These are phyloP conservation scores for Populus nigra DNA, from an alignment of 345 rosid genomes.

Conservation along the genomic window DNA sequence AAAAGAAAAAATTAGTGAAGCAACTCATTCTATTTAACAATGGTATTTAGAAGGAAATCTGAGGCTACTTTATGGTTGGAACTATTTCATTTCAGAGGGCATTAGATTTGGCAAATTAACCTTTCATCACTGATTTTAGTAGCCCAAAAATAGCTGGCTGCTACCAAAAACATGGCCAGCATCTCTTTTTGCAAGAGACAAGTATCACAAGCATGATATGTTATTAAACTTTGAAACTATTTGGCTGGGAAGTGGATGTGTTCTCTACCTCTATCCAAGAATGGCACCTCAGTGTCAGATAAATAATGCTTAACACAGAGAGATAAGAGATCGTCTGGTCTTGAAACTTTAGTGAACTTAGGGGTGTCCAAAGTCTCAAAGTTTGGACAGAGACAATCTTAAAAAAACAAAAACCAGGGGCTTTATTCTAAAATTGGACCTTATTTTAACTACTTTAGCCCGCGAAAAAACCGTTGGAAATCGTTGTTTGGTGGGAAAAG, in stretches of 20 bases:
- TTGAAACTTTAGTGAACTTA: no score
- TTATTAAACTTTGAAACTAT: no score
- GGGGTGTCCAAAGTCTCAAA: neutral
- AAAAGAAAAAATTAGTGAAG: neutral
- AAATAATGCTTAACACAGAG: no score
- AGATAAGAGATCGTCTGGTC: no score
- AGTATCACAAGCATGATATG: no score
- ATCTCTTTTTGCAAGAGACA: neutral
- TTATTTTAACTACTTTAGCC: neutral
- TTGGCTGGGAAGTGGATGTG: no score
- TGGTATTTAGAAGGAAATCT: neutral
- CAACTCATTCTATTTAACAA: neutral
- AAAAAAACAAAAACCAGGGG: neutral
- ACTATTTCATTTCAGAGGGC: neutral
- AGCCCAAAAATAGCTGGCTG: neutral
- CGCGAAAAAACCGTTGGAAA: constrained; percentile 4
- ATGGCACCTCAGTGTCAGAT: no score
- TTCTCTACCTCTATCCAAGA: no score
- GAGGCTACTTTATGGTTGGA: neutral
- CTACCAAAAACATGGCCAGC: neutral
- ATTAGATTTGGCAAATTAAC: neutral
- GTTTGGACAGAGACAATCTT: neutral
- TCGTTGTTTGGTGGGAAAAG: neutral
- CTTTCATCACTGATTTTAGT: neutral
- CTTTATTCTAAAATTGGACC: neutral